phyloP scores from a whole-genome alignment of 305 asterid genomes.

The Striga hermonthica region DNA sequence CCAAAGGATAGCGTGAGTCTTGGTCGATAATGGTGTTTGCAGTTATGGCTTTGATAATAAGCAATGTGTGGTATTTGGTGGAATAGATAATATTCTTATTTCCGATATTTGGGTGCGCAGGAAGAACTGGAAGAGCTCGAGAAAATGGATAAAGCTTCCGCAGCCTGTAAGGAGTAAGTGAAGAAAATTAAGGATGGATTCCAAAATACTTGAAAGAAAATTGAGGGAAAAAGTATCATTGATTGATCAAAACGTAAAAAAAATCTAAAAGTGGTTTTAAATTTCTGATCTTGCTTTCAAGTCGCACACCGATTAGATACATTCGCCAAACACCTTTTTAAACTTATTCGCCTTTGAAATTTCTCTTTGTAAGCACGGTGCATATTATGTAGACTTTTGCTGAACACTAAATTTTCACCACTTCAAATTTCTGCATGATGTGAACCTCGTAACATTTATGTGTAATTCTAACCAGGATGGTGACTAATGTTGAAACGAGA shows the following conservation, averaged over 20 bases:
- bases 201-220: not conserved
- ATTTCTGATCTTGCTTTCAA: not conserved
- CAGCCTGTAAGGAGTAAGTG: conserved; percentile 90
- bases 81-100: conserved; percentile 12
- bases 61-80: not conserved
- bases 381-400: not conserved
- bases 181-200: conserved; percentile 4
- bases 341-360: not conserved
- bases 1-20: not conserved
- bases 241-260: too few species aligned
- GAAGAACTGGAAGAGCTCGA: conserved; percentile 88
- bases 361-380: not conserved
- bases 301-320: not conserved
- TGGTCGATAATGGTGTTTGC: not conserved
- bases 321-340: not conserved
- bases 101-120: conserved; percentile 38
- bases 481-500: conserved; percentile 45
- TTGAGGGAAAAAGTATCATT: not conserved
- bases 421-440: not conserved
- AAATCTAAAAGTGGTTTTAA: not conserved
- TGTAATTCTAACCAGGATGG: conserved; percentile 39
- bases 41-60: not conserved
- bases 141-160: conserved; percentile 78
- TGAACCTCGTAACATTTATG: not conserved
- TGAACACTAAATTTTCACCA: not conserved